phyloP scores from a whole-genome alignment of 805 yeast genomes.

The Helenozyma rhizophorensis region DNA sequence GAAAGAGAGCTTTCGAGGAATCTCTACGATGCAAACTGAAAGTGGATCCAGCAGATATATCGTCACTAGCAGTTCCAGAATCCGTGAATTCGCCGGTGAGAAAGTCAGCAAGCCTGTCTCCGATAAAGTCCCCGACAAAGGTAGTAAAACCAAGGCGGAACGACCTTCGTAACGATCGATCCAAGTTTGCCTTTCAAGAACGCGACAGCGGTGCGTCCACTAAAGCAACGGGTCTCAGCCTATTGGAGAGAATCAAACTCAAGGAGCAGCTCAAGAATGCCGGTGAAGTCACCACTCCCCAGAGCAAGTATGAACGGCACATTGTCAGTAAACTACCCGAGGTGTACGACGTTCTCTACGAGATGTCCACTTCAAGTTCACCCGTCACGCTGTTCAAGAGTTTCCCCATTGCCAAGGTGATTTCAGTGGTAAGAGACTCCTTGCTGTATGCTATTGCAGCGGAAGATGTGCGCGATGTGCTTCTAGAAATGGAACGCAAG shows the following conservation, averaged over 20 bases:
- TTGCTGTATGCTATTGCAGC: slow-evolving; percentile 24
- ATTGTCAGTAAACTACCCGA: slow-evolving; percentile 25
- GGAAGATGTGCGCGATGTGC: slow-evolving; percentile 26
- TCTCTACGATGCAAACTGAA: neutral
- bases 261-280: slow-evolving; percentile 26
- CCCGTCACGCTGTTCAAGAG: slow-evolving; percentile 7
- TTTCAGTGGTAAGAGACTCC: slow-evolving; percentile 31
- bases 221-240: slow-evolving; percentile 32
- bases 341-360: slow-evolving; percentile 33
- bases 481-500: slow-evolving; percentile 17
- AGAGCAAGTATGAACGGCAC: slow-evolving; percentile 18
- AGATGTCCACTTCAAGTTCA: slow-evolving; percentile 17
- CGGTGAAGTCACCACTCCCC: slow-evolving; percentile 15
- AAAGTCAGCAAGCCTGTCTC: neutral
- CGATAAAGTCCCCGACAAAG: slow-evolving; percentile 1
- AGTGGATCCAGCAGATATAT: neutral
- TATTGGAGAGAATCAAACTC: slow-evolving; percentile 36
- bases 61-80: slow-evolving; percentile 4
- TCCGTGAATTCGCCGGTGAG: neutral
- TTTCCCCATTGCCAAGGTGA: slow-evolving; percentile 22
- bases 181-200: slow-evolving; percentile 34
- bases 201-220: slow-evolving; percentile 10
- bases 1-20: slow-evolving; percentile 18
- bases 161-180: slow-evolving; percentile 28
- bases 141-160: slow-evolving; percentile 8